Base-by-base conservation (phyloP, 768 basidiomycete genomes). In the Pleurotus giganteus region DNA sequence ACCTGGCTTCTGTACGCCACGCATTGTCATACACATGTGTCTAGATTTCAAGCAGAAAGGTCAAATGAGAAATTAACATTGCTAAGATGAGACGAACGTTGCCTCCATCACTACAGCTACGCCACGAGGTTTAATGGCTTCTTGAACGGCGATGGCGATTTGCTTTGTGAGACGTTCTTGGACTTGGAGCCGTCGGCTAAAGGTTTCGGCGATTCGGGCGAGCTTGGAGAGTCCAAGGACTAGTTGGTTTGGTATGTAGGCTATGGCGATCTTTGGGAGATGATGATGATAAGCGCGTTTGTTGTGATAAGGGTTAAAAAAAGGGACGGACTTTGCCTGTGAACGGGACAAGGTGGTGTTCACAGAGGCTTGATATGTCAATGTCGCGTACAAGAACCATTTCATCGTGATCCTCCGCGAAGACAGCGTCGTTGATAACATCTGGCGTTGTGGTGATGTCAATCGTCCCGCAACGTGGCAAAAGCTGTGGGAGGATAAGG, bases 21-120 rank as follows among this genome's bases (percentile, higher is more conserved):
- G 89, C 96, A 98, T 98, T 2, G 96, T 94, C 97, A 99, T 99
- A 54, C 32, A 53, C 47, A 60, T 39, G 42, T 60, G 60, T 9
- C 60, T 63, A 39, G 27, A 15, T 13, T 15, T 42, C n/a, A 21
- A 17, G 31, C n/a, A 11, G 19, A 24, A 19, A 28, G 34, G 52
- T 53, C 27, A 53, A 44, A 42, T 17, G 15, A 24, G 6, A 26
- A 42, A 13, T 13, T 17, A 44, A 47, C 47, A 17, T 24, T 31
- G 55, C 42, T n/a, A 49, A 57, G 36, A 55, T 47, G 37, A 44
- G 3, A 79, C 92, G 67, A 68, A 94, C 92, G 91, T 91, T 58
- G 95, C 95, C 72, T 99, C 96, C 90, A 99, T 98, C 46, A 99
- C 97, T 59, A 99, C 97, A 6, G 97, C 97, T 34, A 99, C 97